These are phyloP conservation scores for Penicillium sp. DNA, from an alignment of 2,329 filamentous ascomycete genomes.

Conservation along the genomic window DNA sequence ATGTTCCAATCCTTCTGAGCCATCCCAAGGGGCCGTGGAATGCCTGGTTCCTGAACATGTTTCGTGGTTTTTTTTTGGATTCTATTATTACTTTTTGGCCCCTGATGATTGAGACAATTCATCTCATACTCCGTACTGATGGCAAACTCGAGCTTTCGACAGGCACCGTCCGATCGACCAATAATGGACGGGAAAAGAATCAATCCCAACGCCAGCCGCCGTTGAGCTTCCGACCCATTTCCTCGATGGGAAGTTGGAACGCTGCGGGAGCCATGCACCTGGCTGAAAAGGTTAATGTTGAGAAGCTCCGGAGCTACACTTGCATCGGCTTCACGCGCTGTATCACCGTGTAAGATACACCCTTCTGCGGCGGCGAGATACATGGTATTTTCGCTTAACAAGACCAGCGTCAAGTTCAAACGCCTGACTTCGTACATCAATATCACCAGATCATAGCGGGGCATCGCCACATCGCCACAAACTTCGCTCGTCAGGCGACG, in stretches of 20 bases:
- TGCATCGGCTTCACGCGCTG: background rate
- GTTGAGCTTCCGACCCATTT: slow-evolving; percentile 14
- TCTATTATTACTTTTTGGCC: too few relatives aligned
- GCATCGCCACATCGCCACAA: slow-evolving; percentile 6
- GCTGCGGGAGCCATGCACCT: slow-evolving; percentile 18
- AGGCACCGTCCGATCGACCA: slow-evolving; percentile 9
- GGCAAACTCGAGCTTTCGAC: background rate
- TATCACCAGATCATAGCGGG: slow-evolving; percentile 10
- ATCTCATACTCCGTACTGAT: slow-evolving; percentile 6
- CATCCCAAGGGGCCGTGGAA: slow-evolving; percentile 3
- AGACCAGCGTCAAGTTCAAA: slow-evolving; percentile 3
- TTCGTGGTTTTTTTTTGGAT: too few relatives aligned
- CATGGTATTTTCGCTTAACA: background rate
- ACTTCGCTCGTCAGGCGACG: slow-evolving; percentile 9
- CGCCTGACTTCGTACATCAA: slow-evolving; percentile 3
- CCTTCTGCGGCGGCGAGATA: background rate
- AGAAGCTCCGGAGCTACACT: slow-evolving; percentile 6
- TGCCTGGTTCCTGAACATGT: slow-evolving; percentile 14
- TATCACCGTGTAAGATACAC: slow-evolving; percentile 1
- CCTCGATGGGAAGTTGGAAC: slow-evolving; percentile 13
- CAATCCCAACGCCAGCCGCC: slow-evolving; percentile 6
- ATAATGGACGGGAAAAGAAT: background rate
- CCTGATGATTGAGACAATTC: slow-evolving; percentile 5
- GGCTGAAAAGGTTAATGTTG: slow-evolving; percentile 23
- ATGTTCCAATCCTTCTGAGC: background rate